Evolutionary conservation across 2,329 filamentous ascomycete species (phyloP).

Genomic region (Exophiala bonariae): DNA sequence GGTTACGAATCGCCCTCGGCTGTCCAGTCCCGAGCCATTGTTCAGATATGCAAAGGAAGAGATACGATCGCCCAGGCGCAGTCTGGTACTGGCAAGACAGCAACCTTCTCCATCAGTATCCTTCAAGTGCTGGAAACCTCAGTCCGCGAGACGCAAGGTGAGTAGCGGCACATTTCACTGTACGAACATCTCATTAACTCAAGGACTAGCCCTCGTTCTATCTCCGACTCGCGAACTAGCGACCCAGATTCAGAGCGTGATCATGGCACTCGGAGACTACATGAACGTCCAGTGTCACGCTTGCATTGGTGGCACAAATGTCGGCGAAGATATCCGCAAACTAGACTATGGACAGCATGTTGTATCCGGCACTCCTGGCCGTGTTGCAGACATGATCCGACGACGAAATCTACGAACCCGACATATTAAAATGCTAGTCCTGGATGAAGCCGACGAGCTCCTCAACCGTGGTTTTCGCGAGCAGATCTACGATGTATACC

Average conservation of each 20-base stretch:
- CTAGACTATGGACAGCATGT: slow-evolving; percentile 98
- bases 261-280: slow-evolving; percentile 99
- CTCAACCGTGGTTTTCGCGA: slow-evolving; percentile 95
- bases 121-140: slow-evolving; percentile 94
- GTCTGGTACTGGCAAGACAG: slow-evolving; percentile 95
- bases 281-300: slow-evolving; percentile 99
- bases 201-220: slow-evolving; percentile 71
- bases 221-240: slow-evolving; percentile 96
- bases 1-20: slow-evolving; percentile 98
- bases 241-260: slow-evolving; percentile 96
- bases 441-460: slow-evolving; percentile 75
- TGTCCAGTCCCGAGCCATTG: slow-evolving; percentile 95
- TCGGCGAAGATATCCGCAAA: slow-evolving; percentile 96
- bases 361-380: slow-evolving; percentile 94
- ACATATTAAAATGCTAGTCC: slow-evolving; percentile 76
- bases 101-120: slow-evolving; percentile 94
- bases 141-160: slow-evolving; percentile 81
- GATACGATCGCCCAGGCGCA: slow-evolving; percentile 98
- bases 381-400: slow-evolving; percentile 84
- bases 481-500: slow-evolving; percentile 99
- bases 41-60: slow-evolving; percentile 97
- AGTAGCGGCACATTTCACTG: slow-evolving; percentile 8
- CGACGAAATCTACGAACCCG: slow-evolving; percentile 71
- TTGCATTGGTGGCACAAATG: slow-evolving; percentile 96
- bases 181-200: slow-evolving; percentile 7